Evolutionary conservation across 2,329 filamentous ascomycete genomes (phyloP).

Genomic region (Gaeumannomyces sp.): DNA sequence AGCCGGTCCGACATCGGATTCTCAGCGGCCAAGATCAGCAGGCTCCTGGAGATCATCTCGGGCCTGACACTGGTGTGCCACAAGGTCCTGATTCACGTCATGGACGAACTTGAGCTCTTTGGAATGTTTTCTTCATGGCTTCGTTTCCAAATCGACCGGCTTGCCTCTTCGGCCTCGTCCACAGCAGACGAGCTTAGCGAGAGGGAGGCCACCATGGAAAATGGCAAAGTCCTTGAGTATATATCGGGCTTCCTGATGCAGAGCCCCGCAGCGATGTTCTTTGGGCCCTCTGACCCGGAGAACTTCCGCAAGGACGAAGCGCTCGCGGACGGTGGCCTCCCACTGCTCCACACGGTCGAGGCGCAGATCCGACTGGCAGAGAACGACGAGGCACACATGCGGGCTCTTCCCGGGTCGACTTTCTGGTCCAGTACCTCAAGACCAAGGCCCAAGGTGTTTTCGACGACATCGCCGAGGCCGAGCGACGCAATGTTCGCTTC

Average conservation of each 20-base stretch:
- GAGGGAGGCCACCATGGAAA: slow-evolving; percentile 70
- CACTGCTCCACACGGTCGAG: slow-evolving; percentile 39
- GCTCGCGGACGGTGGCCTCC: slow-evolving; percentile 36
- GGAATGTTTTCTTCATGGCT: slow-evolving; percentile 77
- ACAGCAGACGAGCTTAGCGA: slow-evolving; percentile 63
- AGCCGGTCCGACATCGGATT: slow-evolving; percentile 60
- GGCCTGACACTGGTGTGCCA: slow-evolving; percentile 72
- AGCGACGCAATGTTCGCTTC: slow-evolving; percentile 63
- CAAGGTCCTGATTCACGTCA: slow-evolving; percentile 62
- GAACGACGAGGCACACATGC: slow-evolving; percentile 37
- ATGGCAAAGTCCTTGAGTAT: slow-evolving; percentile 67
- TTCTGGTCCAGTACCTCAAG: slow-evolving; percentile 54
- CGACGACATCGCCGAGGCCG: slow-evolving; percentile 60
- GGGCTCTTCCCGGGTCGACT: slow-evolving; percentile 56
- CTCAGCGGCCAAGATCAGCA: slow-evolving; percentile 54
- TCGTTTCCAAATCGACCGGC: slow-evolving; percentile 71
- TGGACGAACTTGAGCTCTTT: slow-evolving; percentile 75
- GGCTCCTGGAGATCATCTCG: slow-evolving; percentile 63
- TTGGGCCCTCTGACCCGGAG: slow-evolving; percentile 43
- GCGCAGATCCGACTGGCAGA: slow-evolving; percentile 43
- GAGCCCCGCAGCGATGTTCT: slow-evolving; percentile 59
- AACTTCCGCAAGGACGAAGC: slow-evolving; percentile 43
- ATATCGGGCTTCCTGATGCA: slow-evolving; percentile 63
- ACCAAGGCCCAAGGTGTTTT: slow-evolving; percentile 57
- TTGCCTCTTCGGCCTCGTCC: slow-evolving; percentile 59